Base-by-base conservation (phyloP, 768 basidiomycete species). In the Mycena vitilis region DNA sequence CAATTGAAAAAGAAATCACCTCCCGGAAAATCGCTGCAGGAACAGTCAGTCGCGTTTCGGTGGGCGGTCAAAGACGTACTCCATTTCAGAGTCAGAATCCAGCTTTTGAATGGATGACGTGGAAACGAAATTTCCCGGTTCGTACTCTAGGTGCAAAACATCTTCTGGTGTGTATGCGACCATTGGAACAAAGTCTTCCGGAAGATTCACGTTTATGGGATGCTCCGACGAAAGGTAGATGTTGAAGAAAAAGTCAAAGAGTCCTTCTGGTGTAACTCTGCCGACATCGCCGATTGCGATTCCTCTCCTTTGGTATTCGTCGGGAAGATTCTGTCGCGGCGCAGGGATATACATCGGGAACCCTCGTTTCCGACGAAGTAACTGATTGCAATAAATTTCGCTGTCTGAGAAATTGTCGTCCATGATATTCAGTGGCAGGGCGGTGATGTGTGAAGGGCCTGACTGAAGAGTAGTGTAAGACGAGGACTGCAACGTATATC, bases 201-300 rank as follows among this genome's bases (percentile, higher is more conserved):
- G 79, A n/a, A 80, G 69, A 5, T 66, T 65, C 5, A 38, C 56
- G 42, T 81, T 74, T 54, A 79, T 69, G 48, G 76, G 75, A 60
- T 78, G 60, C 37, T 55, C 58, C 25, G 55, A 37, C 40, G 78
- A 70, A 5, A 76, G 60, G 44, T 75, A 78, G 25, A 80, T 69
- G 59, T 80, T 81, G 72, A 82, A 82, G 45, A 81, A 75, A 38
- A 76, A 67, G 38, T 78, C 79, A 23, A 81, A 81, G 15, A 60
- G 61, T 42, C 79, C 80, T 54, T 74, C 71, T 20, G 72, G 73
- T 9, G 78, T 73, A 16, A 81, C 59, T 11, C 78, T 66, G 30
- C 79, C 78, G 15, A 81, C 77, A 52, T 81, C 81, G 9, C 81
- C 80, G 45, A 81, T 79, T n/a, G 63, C 70, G 34, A 78, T 69